Conservation (phyloP, 2,329 filamentous ascomycete genomes). For the Pyrenochaeta sp. region DNA sequence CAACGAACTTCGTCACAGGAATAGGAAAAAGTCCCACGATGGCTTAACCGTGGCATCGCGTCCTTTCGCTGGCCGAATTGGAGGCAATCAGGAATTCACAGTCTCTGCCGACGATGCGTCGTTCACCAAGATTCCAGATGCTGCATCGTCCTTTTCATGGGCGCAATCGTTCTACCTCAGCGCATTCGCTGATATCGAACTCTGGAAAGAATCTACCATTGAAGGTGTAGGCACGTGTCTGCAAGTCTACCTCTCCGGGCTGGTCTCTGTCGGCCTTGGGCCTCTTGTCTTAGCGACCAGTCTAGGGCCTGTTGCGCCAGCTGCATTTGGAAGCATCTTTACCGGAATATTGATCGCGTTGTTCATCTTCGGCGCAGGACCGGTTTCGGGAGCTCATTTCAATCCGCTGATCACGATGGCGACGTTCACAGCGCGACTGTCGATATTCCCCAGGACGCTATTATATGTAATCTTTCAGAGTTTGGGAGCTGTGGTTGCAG, state of each 20-base stretch:
- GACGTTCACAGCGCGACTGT: slow-evolving; percentile 61
- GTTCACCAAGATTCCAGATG: slow-evolving; percentile 37
- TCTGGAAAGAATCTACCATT: slow-evolving; percentile 34
- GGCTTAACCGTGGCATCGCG: slow-evolving; percentile 21
- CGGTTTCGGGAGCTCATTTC: slow-evolving; percentile 60
- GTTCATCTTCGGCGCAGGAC: slow-evolving; percentile 60
- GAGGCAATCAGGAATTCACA: slow-evolving; percentile 46
- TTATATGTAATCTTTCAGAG: slow-evolving; percentile 59
- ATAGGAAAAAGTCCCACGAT: slow-evolving; percentile 3
- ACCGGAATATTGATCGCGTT: slow-evolving; percentile 55
- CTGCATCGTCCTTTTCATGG: slow-evolving; percentile 32
- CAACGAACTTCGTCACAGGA: slow-evolving; percentile 15
- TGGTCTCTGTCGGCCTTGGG: slow-evolving; percentile 24
- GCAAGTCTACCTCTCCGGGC: slow-evolving; percentile 29
- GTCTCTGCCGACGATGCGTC: slow-evolving; percentile 21
- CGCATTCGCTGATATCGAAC: slow-evolving; percentile 24
- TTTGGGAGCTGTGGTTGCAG: slow-evolving; percentile 56
- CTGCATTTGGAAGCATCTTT: slow-evolving; percentile 48
- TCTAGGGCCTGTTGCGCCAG: slow-evolving; percentile 38
- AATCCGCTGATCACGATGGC: slow-evolving; percentile 64
- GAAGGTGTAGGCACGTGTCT: slow-evolving; percentile 34
- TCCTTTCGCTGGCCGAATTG: slow-evolving; percentile 45
- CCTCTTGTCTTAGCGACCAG: slow-evolving; percentile 24
- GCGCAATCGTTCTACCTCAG: slow-evolving; percentile 18
- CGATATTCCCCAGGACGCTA: slow-evolving; percentile 58